Evolutionary conservation across 2,329 filamentous ascomycete species (phyloP), one percentile per base, ranked within the genome.

Genomic region (Paracamarosporium sp.): DNA sequence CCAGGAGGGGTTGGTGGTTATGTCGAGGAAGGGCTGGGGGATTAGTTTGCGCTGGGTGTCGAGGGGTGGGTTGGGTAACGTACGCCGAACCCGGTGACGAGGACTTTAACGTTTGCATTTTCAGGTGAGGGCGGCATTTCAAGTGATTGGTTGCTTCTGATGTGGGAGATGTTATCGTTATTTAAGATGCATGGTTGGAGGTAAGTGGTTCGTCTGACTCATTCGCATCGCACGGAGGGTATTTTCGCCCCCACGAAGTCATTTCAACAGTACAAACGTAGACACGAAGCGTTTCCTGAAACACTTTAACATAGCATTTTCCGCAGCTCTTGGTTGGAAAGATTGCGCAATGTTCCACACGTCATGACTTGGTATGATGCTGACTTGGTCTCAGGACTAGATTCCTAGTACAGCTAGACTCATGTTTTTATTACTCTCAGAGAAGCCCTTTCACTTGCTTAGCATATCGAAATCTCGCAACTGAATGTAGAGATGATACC

Each of bases 1-100:
- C 84, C 87, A 93, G 3, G 92, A 92, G 8, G 92, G 91, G 72
- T 96, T 96, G 58, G 88, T 79, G 27, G 88, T 86, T 70, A 72
- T 88, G 43, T 88, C 82, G 66, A 89, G 88, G 76, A 96, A 96
- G 1, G 92, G 89, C 91, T 94, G 13, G 17, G 43, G 31, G n/a
- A 56, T 60, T 53, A 61, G 57, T 27, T 35, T 35, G n/a, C n/a
- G n/a, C n/a, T n/a, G 24, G 33, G 7, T 43, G 40, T 12, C 3
- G 41, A 12, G 22, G 41, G 22, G 24, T 53, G 15, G 28, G 30
- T 27, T 27, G 41, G 24, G 41, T 27, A 24, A 62, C 65, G 47
- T 27, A 68, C 78, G 45, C 78, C 79, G 64, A 81, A 81, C 17
- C 79, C 79, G 8, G 78, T 82, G n/a, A 83, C 75, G 20, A 82